Evolutionary conservation across 306 rosid species (phyloP).

Genomic region (Biancaea sappan): DNA sequence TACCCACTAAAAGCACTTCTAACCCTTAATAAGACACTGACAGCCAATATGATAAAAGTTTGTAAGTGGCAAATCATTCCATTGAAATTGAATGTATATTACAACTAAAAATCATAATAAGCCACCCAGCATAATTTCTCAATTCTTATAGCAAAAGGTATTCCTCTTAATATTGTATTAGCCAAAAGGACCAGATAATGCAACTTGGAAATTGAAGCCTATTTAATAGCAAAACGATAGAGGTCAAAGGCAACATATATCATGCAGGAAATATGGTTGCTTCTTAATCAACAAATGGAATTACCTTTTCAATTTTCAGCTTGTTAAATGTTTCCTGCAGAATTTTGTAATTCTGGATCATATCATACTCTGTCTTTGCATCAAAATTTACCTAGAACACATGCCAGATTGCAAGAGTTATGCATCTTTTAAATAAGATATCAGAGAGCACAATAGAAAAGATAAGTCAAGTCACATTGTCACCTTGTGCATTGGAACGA

Average conservation of each 20-base stretch:
- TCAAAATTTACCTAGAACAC: constrained; percentile 79
- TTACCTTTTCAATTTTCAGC: constrained; percentile 87
- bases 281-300: neutral
- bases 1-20: constrained; percentile 2
- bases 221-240: neutral
- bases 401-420: constrained; percentile 22
- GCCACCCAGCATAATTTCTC: neutral
- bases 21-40: constrained; percentile 10
- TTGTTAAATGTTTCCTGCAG: constrained; percentile 91
- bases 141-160: neutral
- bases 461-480: constrained; percentile 26
- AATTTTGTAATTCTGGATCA: constrained; percentile 94
- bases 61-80: constrained; percentile 10
- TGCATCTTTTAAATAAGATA: neutral
- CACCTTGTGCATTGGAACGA: constrained; percentile 98
- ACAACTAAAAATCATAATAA: constrained; percentile 1
- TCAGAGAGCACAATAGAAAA: constrained; percentile 9
- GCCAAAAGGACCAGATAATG: neutral
- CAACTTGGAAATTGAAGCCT: neutral
- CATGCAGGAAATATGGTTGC: neutral
- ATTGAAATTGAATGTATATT: neutral
- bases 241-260: constrained; percentile 5
- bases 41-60: neutral
- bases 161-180: neutral
- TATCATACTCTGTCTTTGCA: constrained; percentile 90